Base-by-base conservation (phyloP, 2,329 filamentous ascomycete species). In the Colletotrichum siamense region DNA sequence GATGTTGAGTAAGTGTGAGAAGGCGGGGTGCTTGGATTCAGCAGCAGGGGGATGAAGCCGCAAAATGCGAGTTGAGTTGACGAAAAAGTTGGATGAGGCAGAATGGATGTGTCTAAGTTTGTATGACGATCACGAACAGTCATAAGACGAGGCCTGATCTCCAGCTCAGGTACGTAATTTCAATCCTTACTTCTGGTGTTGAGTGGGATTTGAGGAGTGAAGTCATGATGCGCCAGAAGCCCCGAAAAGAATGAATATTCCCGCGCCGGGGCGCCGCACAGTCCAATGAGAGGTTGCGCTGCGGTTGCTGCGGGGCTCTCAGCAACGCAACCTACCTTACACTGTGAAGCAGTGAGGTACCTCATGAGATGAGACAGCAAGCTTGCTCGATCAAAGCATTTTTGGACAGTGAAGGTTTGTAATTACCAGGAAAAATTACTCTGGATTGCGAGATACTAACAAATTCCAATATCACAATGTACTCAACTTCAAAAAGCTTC, bases 231-330 rank as follows among this genome's bases (percentile, higher is more conserved):
- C 63, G 34, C 63, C 73, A 36, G 28, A 30, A 32, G 36, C 34
- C 34, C 36, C 57, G 57, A 36, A 57, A 34, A 26, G 55, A 55
- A 55, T 39, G 39, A 76, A 69, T 73, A 68, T 68, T 76, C 64
- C 9, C 63, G 36, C 32, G 52, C 39, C 59, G 63, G 36, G 55
- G 34, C 32, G 34, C 52, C 26, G 39, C 64, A 36, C 59, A 63
- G 69, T 59, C 70, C 69, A 76, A 76, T 73, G 73, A 76, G 73
- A 64, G 73, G 69, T 64, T 68, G 55, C 44, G n/a, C 44, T 49
- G 44, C 7, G 8, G 52, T 44, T 62, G 62, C 26, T 32, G 55
- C 55, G 57, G 63, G 73, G 63, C 49, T 18, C 36, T 39, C 32
- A 57, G 22, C 44, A 49, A 49, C n/a, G 2, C 16, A n/a, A 15